These are phyloP conservation scores for Metschnikowia arizonensis DNA, from an alignment of 805 yeast species.

Conservation along the genomic window DNA sequence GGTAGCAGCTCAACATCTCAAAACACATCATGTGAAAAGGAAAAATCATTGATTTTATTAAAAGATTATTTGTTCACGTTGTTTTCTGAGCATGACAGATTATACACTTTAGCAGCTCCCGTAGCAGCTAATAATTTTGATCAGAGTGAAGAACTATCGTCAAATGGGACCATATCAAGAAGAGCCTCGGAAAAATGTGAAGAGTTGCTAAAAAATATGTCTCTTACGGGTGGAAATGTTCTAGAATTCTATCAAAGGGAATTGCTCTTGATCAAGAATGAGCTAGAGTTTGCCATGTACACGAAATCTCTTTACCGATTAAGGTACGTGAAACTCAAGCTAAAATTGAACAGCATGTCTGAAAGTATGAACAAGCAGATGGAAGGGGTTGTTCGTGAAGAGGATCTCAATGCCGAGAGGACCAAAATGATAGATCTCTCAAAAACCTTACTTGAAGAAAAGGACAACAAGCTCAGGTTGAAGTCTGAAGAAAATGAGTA, in stretches of 20 bases:
- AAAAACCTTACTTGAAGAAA: conserved; percentile 12
- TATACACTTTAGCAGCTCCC: conserved; percentile 16
- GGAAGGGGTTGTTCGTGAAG: conserved; percentile 9
- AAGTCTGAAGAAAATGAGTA: background rate
- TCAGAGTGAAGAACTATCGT: background rate
- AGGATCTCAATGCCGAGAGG: conserved; percentile 3
- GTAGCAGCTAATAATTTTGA: conserved; percentile 1
- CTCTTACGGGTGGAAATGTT: conserved; percentile 16
- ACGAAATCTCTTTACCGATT: conserved; percentile 39
- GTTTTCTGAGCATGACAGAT: conserved; percentile 34
- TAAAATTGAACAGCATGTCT: conserved; percentile 9
- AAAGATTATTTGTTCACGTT: conserved; percentile 19
- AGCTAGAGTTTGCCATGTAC: conserved; percentile 55
- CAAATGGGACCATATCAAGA: background rate
- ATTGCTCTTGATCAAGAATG: conserved; percentile 52
- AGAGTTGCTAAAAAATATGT: background rate
- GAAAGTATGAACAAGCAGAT: conserved; percentile 5
- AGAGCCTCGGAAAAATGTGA: background rate
- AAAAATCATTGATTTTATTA: background rate
- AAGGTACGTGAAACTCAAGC: conserved; percentile 15
- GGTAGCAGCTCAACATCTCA: conserved; percentile 2
- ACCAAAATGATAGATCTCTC: conserved; percentile 12
- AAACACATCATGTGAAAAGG: background rate
- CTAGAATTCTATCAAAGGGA: conserved; percentile 55
- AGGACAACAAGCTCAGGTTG: conserved; percentile 4